Evolutionary conservation across 371 early-diverging fungal species (phyloP).

Genomic region (Phascolomyces articulosus): DNA sequence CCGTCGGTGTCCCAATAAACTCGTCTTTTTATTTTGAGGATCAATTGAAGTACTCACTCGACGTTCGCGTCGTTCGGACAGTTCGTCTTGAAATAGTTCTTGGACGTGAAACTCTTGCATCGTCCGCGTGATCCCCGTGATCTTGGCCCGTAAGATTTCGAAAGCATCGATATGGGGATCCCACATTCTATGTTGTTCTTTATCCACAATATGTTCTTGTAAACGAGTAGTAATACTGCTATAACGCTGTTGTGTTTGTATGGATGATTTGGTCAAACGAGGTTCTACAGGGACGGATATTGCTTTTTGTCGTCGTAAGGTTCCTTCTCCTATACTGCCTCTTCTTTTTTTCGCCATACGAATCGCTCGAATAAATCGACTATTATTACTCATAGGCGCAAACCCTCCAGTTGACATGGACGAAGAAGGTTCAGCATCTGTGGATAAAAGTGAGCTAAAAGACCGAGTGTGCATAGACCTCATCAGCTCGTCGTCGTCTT

Average conservation of each 20-base stretch:
- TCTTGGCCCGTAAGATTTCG: constrained; percentile 49
- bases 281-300: constrained; percentile 28
- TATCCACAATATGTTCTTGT: constrained; percentile 2
- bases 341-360: constrained; percentile 31
- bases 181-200: constrained; percentile 20
- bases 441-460: constrained; percentile 9
- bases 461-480: constrained; percentile 14
- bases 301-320: constrained; percentile 18
- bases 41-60: constrained; percentile 11
- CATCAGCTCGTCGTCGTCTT: not conserved
- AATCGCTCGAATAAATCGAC: constrained; percentile 20
- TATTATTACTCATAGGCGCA: constrained; percentile 5
- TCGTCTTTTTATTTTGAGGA: not conserved
- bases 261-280: constrained; percentile 35
- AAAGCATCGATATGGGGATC: constrained; percentile 52
- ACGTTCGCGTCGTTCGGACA: constrained; percentile 19
- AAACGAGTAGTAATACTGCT: constrained; percentile 6
- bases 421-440: constrained; percentile 5
- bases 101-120: constrained; percentile 54
- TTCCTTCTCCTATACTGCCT: constrained; percentile 36
- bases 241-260: constrained; percentile 11
- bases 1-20: constrained; percentile 11
- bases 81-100: constrained; percentile 41
- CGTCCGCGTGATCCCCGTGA: constrained; percentile 47
- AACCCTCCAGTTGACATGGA: not conserved